These are phyloP conservation scores for Plantago lanceolata DNA, from an alignment of 305 asterid species.

Conservation along the genomic window DNA sequence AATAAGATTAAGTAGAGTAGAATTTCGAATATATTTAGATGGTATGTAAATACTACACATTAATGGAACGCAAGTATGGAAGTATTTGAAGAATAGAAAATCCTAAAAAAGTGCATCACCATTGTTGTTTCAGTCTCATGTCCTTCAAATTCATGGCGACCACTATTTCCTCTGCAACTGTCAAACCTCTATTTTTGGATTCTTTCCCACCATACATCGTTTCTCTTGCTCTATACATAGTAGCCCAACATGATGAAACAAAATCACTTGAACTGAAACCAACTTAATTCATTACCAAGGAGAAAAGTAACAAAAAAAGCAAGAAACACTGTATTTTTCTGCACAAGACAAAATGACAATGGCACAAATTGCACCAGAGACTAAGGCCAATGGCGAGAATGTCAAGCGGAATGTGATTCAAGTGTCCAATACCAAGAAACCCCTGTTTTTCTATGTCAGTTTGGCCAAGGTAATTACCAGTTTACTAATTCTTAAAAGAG, in stretches of 20 bases:
- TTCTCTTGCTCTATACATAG: conserved; percentile 22
- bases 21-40: too few species aligned
- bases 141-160: conserved; percentile 3
- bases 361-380: conserved; percentile 38
- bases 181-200: conserved; percentile 35
- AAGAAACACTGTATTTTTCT: not conserved
- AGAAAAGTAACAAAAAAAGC: not conserved
- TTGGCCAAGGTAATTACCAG: conserved; percentile 65
- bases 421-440: conserved; percentile 80
- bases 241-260: not conserved
- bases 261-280: not conserved
- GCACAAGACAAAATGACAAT: conserved; percentile 36
- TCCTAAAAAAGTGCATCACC: conserved; percentile 15
- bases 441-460: conserved; percentile 77
- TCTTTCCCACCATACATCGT: conserved; percentile 14
- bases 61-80: too few species aligned
- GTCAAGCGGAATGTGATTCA: conserved; percentile 68
- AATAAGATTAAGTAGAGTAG: too few species aligned
- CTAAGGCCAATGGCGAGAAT: conserved; percentile 23
- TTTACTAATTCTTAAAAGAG: too few species aligned
- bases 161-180: conserved; percentile 17
- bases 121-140: not conserved
- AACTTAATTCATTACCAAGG: not conserved
- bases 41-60: too few species aligned
- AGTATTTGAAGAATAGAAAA: not conserved